Evolutionary conservation across 495 filamentous ascomycete species (phyloP).

Genomic region (Cercophora sp.): DNA sequence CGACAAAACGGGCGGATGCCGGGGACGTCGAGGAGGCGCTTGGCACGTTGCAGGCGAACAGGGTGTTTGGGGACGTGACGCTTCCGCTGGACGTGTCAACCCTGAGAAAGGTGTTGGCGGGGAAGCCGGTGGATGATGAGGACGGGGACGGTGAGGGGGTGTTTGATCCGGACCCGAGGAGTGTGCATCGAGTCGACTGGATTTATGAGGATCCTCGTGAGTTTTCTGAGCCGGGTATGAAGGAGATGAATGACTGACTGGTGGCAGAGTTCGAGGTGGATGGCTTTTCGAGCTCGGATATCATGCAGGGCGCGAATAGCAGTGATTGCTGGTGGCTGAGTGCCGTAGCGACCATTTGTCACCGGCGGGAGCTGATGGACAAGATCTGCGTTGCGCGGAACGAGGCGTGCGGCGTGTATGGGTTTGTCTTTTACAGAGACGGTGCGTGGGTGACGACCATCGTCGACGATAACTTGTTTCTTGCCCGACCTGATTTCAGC

Average conservation of each 20-base stretch:
- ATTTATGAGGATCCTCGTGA: constrained; percentile 69
- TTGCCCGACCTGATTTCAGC: constrained; percentile 15
- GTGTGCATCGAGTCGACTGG: constrained; percentile 37
- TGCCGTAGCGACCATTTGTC: constrained; percentile 63
- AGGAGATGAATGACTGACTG: no score
- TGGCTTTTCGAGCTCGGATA: constrained; percentile 57
- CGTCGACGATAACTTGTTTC: constrained; percentile 46
- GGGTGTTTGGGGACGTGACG: constrained; percentile 37
- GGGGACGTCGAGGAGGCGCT: constrained; percentile 5
- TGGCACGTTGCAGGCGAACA: constrained; percentile 21
- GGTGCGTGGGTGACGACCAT: constrained; percentile 73
- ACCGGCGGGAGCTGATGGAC: constrained; percentile 61
- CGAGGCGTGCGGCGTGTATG: constrained; percentile 69
- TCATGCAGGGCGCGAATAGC: constrained; percentile 34
- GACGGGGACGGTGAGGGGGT: constrained; percentile 45
- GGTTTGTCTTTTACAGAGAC: constrained; percentile 75
- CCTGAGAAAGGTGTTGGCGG: constrained; percentile 28
- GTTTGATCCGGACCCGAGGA: constrained; percentile 33
- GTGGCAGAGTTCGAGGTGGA: constrained; percentile 69
- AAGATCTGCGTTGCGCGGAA: constrained; percentile 64
- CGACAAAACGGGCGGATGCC: background rate
- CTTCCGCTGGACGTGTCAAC: constrained; percentile 52
- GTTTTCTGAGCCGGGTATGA: no score
- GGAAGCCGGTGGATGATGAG: constrained; percentile 31
- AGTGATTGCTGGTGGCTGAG: constrained; percentile 77